Conservation (phyloP, 768 basidiomycete genomes). For the Naganishia antarctica region DNA sequence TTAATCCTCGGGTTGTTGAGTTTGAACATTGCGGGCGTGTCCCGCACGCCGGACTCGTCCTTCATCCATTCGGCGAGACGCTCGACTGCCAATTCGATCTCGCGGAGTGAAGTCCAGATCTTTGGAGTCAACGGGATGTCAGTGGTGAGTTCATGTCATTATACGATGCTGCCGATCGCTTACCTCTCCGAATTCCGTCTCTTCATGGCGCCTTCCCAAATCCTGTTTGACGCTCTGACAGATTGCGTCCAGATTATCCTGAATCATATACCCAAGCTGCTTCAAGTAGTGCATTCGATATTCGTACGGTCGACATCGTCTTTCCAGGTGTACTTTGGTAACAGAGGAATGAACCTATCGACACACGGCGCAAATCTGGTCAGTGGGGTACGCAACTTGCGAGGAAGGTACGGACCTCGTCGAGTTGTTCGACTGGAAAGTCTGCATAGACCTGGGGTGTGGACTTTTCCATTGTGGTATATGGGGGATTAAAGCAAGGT, state of each 20-base stretch:
- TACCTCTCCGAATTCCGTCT: slow-evolving; percentile 39
- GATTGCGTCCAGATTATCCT: slow-evolving; percentile 44
- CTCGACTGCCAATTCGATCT: slow-evolving; percentile 43
- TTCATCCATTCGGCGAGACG: slow-evolving; percentile 44
- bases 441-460: slow-evolving; percentile 12
- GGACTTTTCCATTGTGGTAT: slow-evolving; percentile 3
- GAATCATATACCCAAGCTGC: slow-evolving; percentile 45
- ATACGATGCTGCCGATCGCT: no score
- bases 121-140: background rate
- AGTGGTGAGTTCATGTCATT: no score
- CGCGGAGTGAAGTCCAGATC: slow-evolving; percentile 33
- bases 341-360: slow-evolving; percentile 11
- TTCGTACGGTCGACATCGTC: slow-evolving; percentile 30
- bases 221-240: slow-evolving; percentile 38
- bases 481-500: no score
- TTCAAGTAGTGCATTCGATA: slow-evolving; percentile 46
- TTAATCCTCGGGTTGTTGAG: slow-evolving; percentile 38
- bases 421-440: slow-evolving; percentile 16
- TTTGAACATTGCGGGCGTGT: slow-evolving; percentile 43
- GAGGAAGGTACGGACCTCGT: background rate
- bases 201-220: slow-evolving; percentile 39
- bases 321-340: slow-evolving; percentile 10
- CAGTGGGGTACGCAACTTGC: no score
- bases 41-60: slow-evolving; percentile 37
- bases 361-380: background rate